Evolutionary conservation across 31 red algal species (phyloP), one percentile per base, ranked within the genome.

Genomic region (Endocladia muricata): DNA sequence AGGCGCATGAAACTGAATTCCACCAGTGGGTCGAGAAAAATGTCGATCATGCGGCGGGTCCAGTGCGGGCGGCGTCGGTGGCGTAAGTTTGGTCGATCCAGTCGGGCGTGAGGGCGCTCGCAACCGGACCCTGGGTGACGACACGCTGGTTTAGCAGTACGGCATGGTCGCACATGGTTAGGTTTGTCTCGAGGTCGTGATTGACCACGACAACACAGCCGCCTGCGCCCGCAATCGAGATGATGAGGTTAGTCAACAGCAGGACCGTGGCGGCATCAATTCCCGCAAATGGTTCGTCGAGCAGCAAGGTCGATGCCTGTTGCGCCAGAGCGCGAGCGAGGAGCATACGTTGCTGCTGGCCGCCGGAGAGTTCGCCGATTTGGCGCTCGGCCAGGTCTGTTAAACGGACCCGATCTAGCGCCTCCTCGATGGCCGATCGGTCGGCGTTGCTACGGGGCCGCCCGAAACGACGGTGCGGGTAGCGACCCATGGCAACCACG

Each of bases 251-350:
- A 43, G 51, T 43, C 11, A 71, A 9, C 13, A 15, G 7, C 7
- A 54, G 13, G 43, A 54, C 67, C 19, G 67, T 71, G 1, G 79
- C 85, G 32, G 86, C 90, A 40, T 93, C 90, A 30, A 93, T 48
- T 5, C 77, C 86, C 28, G 81, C 64, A n/a, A 93, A 87, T 54
- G 88, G 78, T 51, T 93, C 90, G 40, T 93, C 90, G 2, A 93
- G 37, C 0, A 93, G 23, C 33, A 74, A 73, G 39, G 91, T 44
- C 41, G 82, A 68, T 11, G 58, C 77, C 4, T 86, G 47, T 7
- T 79, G 76, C 39, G 72, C 80, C 22, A 93, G 42, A 17, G 88
- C 80, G n/a, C 90, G 90, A 23, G 87, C 90, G 0, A 93, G 56
- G 11, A 79, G 41, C 6, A 93, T 86, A 23, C 90, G 77, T 49